Conservation (phyloP, 2,329 filamentous ascomycete genomes). For the Canariomyces notabilis region DNA sequence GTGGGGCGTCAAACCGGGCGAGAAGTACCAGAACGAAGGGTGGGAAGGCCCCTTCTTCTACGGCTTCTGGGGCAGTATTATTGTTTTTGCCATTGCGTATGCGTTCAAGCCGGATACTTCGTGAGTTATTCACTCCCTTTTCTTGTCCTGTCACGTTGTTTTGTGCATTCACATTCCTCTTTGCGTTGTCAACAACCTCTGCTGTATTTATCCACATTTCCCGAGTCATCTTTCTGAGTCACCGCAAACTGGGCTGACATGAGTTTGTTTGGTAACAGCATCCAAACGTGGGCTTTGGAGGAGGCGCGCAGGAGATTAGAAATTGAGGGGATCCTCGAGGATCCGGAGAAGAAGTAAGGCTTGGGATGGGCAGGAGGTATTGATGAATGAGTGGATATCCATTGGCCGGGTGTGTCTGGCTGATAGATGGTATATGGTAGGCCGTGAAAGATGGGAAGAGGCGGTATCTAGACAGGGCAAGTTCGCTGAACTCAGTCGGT, state of each 20-base stretch:
- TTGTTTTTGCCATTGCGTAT: slow-evolving; percentile 71
- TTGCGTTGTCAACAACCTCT: too few species aligned
- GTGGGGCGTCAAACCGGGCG: slow-evolving; percentile 87
- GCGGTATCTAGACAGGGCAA: not conserved
- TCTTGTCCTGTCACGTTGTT: too few species aligned
- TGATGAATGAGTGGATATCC: not conserved
- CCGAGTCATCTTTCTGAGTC: too few species aligned
- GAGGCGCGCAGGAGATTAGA: slow-evolving; percentile 94
- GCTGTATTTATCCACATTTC: too few species aligned
- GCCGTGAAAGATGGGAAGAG: not conserved
- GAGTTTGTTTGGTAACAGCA: slow-evolving; percentile 66
- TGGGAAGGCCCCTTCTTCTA: slow-evolving; percentile 88
- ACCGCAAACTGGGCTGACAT: too few species aligned
- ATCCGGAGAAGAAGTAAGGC: slow-evolving; percentile 62
- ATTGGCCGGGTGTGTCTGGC: not conserved
- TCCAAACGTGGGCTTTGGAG: slow-evolving; percentile 98
- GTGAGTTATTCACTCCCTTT: slow-evolving; percentile 55
- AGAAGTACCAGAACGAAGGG: slow-evolving; percentile 93
- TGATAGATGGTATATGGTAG: not conserved
- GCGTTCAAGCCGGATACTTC: slow-evolving; percentile 98
- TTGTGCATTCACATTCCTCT: too few species aligned
- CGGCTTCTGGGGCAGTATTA: slow-evolving; percentile 75
- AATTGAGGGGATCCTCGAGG: slow-evolving; percentile 86
- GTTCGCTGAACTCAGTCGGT: not conserved
- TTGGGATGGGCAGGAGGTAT: too few species aligned